These are phyloP conservation scores for Arthrinium phaeospermum DNA, from an alignment of 2,329 filamentous ascomycete species.

Conservation along the genomic window DNA sequence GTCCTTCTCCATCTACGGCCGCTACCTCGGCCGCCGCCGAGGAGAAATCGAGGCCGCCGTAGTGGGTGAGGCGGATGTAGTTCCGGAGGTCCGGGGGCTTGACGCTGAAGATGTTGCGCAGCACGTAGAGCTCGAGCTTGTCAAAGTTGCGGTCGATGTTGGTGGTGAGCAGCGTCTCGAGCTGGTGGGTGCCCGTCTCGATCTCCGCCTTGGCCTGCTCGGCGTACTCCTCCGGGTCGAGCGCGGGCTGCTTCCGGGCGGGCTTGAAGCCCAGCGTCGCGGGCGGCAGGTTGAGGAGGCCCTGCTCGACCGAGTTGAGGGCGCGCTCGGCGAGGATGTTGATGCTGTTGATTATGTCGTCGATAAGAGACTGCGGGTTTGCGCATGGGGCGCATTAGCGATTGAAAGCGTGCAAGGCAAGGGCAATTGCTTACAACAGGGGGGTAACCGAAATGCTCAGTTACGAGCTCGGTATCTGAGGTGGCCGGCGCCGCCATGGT, in stretches of 20 bases:
- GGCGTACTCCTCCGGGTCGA: constrained; percentile 36
- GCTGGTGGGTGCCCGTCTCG: constrained; percentile 83
- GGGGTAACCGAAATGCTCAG: constrained; percentile 94
- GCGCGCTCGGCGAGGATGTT: constrained; percentile 93
- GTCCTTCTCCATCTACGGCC: not conserved
- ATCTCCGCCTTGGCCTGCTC: constrained; percentile 68
- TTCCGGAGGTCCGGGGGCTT: constrained; percentile 67
- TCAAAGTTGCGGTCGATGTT: constrained; percentile 87
- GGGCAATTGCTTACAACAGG: constrained; percentile 71
- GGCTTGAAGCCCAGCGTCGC: constrained; percentile 79
- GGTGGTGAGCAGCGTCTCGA: constrained; percentile 81
- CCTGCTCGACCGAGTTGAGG: constrained; percentile 84
- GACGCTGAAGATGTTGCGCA: constrained; percentile 83
- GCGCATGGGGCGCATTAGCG: not conserved
- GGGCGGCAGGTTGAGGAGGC: constrained; percentile 76
- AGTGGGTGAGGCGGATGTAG: constrained; percentile 85
- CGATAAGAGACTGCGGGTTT: constrained; percentile 77
- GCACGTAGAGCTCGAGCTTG: constrained; percentile 85
- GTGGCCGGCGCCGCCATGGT: constrained; percentile 35
- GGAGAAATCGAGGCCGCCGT: constrained; percentile 68
- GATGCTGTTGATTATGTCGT: constrained; percentile 97
- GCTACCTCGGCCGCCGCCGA: not conserved
- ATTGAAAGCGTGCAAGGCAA: not conserved
- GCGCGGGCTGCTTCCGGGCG: constrained; percentile 57
- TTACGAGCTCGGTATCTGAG: constrained; percentile 73